Percentiles rank a stretch among this genome's conserved stretches.
These are phyloP conservation scores for Lomentospora prolificans DNA, from an alignment of 2,329 filamentous ascomycete species.

Conservation along the genomic window DNA sequence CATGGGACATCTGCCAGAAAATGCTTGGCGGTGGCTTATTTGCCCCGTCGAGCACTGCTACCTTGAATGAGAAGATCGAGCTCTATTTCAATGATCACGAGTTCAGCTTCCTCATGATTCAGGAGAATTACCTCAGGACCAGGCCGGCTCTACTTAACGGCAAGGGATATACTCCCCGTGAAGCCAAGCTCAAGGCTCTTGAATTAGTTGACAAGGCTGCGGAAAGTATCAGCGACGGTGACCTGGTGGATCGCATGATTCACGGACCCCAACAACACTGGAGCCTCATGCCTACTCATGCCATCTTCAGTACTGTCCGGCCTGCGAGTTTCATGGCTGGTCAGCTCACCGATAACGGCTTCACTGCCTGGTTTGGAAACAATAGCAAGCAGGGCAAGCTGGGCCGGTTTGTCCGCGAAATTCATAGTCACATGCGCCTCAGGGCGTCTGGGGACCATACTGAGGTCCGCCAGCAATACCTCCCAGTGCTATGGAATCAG, in stretches of 20 bases:
- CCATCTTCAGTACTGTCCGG: slow-evolving; percentile 86
- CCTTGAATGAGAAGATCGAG: slow-evolving; percentile 94
- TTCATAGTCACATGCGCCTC: slow-evolving; percentile 94
- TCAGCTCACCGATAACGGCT: slow-evolving; percentile 62
- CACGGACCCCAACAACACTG: slow-evolving; percentile 97
- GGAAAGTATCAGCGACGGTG: slow-evolving; percentile 93
- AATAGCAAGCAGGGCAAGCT: slow-evolving; percentile 80
- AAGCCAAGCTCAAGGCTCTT: slow-evolving; percentile 70
- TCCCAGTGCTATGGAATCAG: slow-evolving; percentile 78
- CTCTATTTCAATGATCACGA: slow-evolving; percentile 99
- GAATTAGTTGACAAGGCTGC: slow-evolving; percentile 82
- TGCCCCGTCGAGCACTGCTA: slow-evolving; percentile 69
- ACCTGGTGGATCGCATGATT: slow-evolving; percentile 95
- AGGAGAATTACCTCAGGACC: slow-evolving; percentile 91
- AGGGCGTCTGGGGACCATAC: slow-evolving; percentile 82
- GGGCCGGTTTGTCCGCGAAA: slow-evolving; percentile 75
- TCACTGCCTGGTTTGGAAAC: slow-evolving; percentile 90
- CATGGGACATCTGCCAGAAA: slow-evolving; percentile 95
- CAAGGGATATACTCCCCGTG: slow-evolving; percentile 45
- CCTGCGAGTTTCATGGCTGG: slow-evolving; percentile 83
- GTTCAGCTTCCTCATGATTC: slow-evolving; percentile 93
- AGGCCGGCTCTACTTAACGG: slow-evolving; percentile 57
- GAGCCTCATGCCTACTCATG: slow-evolving; percentile 95
- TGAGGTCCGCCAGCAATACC: slow-evolving; percentile 88
- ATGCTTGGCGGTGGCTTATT: slow-evolving; percentile 86